Conservation (phyloP, 2,329 filamentous ascomycete genomes). For the Cucurbitaria berberidis region DNA sequence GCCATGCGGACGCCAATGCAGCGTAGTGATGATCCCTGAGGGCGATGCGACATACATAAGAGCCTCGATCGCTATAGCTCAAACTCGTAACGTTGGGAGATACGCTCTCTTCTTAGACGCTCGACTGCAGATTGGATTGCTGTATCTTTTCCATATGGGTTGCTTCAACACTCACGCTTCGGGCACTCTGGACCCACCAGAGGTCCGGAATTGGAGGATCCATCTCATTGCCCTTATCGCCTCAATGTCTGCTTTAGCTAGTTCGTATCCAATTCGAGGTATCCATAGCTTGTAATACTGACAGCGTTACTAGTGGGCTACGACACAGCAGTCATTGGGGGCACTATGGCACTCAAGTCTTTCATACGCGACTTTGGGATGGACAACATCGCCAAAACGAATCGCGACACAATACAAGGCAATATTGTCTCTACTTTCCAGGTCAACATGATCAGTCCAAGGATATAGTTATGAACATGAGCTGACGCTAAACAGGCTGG, state of each 20-base stretch:
- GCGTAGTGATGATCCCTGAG: not conserved
- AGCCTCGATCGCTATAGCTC: not conserved
- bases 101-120: not conserved
- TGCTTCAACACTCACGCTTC: slow-evolving; percentile 40
- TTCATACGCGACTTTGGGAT: slow-evolving; percentile 48
- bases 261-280: slow-evolving; percentile 13
- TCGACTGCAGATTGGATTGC: not conserved
- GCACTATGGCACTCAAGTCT: slow-evolving; percentile 49
- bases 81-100: not conserved
- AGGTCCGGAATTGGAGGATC: slow-evolving; percentile 46
- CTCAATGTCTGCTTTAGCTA: slow-evolving; percentile 49
- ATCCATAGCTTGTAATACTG: not conserved
- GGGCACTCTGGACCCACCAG: slow-evolving; percentile 43
- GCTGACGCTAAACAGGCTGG: slow-evolving; percentile 24
- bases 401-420: slow-evolving; percentile 47
- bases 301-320: slow-evolving; percentile 34
- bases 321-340: slow-evolving; percentile 48
- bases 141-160: slow-evolving; percentile 17
- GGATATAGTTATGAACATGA: not conserved
- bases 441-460: slow-evolving; percentile 9
- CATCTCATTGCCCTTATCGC: slow-evolving; percentile 43
- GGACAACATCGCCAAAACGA: slow-evolving; percentile 33
- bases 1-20: no score
- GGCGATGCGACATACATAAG: not conserved
- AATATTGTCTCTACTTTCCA: slow-evolving; percentile 50